A percentile compares a stretch with the other conserved stretches of the same genome.
Conservation (phyloP, 2,329 filamentous ascomycete species). For the Colletotrichum liaoningense region DNA sequence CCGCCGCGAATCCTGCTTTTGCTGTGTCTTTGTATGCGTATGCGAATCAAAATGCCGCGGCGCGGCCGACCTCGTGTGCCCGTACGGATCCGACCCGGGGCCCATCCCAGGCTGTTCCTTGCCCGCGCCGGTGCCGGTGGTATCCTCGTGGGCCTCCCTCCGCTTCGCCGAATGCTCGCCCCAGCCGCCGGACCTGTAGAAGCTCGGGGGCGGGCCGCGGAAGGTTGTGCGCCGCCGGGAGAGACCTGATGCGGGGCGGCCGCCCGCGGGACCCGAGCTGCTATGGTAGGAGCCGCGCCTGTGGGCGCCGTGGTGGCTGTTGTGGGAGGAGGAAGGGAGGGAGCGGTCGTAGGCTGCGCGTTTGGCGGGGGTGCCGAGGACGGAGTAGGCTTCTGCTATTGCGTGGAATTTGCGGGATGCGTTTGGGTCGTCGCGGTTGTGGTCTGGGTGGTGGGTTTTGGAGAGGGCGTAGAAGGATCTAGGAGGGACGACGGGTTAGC, state of each 20-base stretch:
- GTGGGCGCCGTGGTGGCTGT: conserved; percentile 43
- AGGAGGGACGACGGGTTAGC: neutral
- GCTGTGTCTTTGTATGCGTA: conserved; percentile 80
- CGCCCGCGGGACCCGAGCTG: conserved; percentile 70
- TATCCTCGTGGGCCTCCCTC: conserved; percentile 61
- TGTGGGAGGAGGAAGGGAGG: conserved; percentile 51
- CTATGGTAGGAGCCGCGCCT: conserved; percentile 65
- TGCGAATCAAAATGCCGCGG: conserved; percentile 83
- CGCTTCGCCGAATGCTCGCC: conserved; percentile 72
- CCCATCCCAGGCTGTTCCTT: conserved; percentile 63
- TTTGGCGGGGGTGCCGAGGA: conserved; percentile 79
- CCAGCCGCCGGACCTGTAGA: conserved; percentile 86
- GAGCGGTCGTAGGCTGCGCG: conserved; percentile 86
- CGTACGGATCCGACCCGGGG: conserved; percentile 63
- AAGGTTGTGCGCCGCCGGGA: conserved; percentile 81
- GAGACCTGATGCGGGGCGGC: conserved; percentile 83
- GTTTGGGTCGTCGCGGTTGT: conserved; percentile 80
- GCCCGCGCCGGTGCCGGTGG: conserved; percentile 42
- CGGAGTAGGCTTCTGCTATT: conserved; percentile 85
- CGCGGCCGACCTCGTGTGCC: conserved; percentile 55
- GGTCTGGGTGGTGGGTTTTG: conserved; percentile 92
- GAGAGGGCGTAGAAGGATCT: conserved; percentile 91
- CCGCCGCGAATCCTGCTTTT: conserved; percentile 65
- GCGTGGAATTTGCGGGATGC: conserved; percentile 83
- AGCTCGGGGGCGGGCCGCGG: conserved; percentile 87